phyloP scores from a whole-genome alignment of 2,329 filamentous ascomycete species.

The Penicillium olsonii region DNA sequence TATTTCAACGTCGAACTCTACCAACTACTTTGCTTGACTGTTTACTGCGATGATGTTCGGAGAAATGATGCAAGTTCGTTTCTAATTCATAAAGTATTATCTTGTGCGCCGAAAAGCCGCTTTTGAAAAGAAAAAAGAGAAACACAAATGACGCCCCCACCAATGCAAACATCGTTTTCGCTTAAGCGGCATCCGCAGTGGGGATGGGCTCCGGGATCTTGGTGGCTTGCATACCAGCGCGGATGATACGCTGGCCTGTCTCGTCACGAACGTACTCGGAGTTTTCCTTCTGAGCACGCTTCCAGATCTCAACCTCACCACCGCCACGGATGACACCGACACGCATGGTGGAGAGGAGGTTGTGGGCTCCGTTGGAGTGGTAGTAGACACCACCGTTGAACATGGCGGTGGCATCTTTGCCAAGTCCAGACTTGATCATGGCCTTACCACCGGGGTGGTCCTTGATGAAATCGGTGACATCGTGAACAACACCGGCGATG shows the following conservation, averaged over 20 bases:
- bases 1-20: background rate
- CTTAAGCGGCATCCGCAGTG: constrained; percentile 75
- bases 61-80: constrained; percentile 21
- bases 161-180: constrained; percentile 26
- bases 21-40: no score
- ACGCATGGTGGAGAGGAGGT: constrained; percentile 83
- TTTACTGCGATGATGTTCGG: background rate
- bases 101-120: constrained; percentile 20
- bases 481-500: constrained; percentile 82
- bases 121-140: constrained; percentile 18
- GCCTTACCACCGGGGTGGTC: constrained; percentile 89
- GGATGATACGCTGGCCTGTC: constrained; percentile 76
- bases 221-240: constrained; percentile 82
- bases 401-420: constrained; percentile 85
- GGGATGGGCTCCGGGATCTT: constrained; percentile 77
- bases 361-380: constrained; percentile 88
- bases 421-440: constrained; percentile 77
- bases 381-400: constrained; percentile 91
- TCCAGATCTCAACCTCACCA: constrained; percentile 91
- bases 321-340: constrained; percentile 84
- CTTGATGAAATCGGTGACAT: constrained; percentile 80
- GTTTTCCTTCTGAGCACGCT: constrained; percentile 78
- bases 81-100: constrained; percentile 31
- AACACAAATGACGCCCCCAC: constrained; percentile 19
- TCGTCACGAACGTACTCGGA: constrained; percentile 78